phyloP scores from a whole-genome alignment of 768 basidiomycete genomes.

The Mrakia hoshinonis region DNA sequence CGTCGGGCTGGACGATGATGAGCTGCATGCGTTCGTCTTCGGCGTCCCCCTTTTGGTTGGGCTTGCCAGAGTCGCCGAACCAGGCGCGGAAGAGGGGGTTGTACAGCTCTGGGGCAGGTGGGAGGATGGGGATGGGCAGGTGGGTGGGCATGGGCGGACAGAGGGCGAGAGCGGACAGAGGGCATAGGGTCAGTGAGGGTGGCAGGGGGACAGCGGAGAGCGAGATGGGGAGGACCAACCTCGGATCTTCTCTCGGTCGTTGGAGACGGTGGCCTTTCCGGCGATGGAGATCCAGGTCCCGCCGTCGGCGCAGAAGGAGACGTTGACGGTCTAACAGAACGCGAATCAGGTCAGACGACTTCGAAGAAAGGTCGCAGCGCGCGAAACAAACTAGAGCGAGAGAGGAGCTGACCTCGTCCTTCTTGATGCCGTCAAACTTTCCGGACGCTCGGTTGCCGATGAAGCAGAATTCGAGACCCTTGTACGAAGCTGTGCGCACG shows the following conservation, averaged over 20 bases:
- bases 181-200: background rate
- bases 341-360: too few species aligned
- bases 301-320: constrained; percentile 8
- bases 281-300: constrained; percentile 24
- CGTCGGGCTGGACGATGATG: constrained; percentile 65
- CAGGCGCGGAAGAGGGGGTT: constrained; percentile 46
- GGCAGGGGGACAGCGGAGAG: background rate
- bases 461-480: constrained; percentile 6
- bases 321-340: constrained; percentile 17
- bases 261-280: constrained; percentile 8
- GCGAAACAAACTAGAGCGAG: too few species aligned
- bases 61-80: constrained; percentile 80
- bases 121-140: background rate
- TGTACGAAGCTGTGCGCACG: constrained; percentile 2
- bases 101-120: background rate
- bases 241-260: constrained; percentile 16
- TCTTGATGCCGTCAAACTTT: constrained; percentile 27
- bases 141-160: background rate
- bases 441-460: constrained; percentile 13
- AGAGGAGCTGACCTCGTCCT: constrained; percentile 4
- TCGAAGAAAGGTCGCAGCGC: background rate
- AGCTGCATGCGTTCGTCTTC: constrained; percentile 64
- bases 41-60: constrained; percentile 66
- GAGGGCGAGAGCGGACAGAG: background rate
- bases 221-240: background rate